These are phyloP conservation scores for Perkinsela sp. DNA, from an alignment of 208 protist species.

Conservation along the genomic window DNA sequence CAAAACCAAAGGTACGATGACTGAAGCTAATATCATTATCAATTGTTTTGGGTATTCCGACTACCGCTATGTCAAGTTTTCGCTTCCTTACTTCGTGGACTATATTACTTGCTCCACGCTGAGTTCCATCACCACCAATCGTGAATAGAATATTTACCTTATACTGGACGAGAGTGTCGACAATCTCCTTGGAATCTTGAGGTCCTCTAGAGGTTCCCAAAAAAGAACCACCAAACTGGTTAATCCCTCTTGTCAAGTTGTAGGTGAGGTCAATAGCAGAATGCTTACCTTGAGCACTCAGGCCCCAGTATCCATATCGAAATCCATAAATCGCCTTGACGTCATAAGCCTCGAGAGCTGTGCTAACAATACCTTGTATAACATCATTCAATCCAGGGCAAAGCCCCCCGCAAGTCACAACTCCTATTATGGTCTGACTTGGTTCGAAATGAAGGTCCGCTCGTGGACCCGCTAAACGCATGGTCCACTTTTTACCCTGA, in stretches of 20 bases:
- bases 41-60: slow-evolving; percentile 81
- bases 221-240: slow-evolving; percentile 66
- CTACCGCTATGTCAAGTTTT: slow-evolving; percentile 46
- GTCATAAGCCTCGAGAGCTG: slow-evolving; percentile 32
- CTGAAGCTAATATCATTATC: slow-evolving; percentile 78
- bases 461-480: slow-evolving; percentile 38
- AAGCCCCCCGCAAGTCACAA: slow-evolving; percentile 79
- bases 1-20: slow-evolving; percentile 73
- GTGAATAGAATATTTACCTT: slow-evolving; percentile 69
- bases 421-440: slow-evolving; percentile 41
- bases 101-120: slow-evolving; percentile 46
- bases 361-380: slow-evolving; percentile 62
- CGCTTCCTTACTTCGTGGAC: slow-evolving; percentile 39
- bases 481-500: slow-evolving; percentile 4
- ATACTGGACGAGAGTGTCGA: slow-evolving; percentile 45
- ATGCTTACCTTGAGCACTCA: slow-evolving; percentile 51
- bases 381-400: slow-evolving; percentile 80
- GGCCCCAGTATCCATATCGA: slow-evolving; percentile 64
- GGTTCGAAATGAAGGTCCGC: slow-evolving; percentile 60
- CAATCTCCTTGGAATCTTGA: slow-evolving; percentile 51
- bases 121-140: slow-evolving; percentile 74
- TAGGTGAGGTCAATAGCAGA: slow-evolving; percentile 51
- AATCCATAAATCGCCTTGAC: slow-evolving; percentile 67
- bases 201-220: slow-evolving; percentile 66
- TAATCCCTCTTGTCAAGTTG: slow-evolving; percentile 38